Evolutionary conservation across 192 early-diverging fungal species (phyloP), one percentile per base, ranked within the genome.

Genomic region (Bifiguratus adelaidae): DNA sequence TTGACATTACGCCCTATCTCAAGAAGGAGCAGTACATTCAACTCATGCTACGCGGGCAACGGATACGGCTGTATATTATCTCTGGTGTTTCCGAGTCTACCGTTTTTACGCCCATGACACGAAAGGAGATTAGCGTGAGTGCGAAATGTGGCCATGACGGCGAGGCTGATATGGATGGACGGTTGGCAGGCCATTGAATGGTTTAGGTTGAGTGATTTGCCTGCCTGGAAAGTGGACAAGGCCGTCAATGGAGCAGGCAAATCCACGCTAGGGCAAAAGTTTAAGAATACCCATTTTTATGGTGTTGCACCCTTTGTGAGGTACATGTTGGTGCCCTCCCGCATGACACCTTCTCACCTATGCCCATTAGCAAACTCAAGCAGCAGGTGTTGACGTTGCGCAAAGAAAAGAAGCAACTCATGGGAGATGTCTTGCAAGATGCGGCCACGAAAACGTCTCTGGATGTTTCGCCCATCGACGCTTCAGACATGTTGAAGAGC

Each of bases 111-210:
- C 84, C 95, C 4, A 79, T 77, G 36, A 90, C 88, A 6, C 70
- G 93, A 44, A 94, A 95, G 60, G 95, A 98, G 59, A 97, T 98
- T 59, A 92, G 95, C 60, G 85, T 86, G 73, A 46, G 58, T 59
- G 38, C 5, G 13, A 30, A 44, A 12, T 32, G 36, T 38, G 71
- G 73, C 64, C 70, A 70, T n/a, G n/a, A n/a, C n/a, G n/a, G n/a
- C n/a, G n/a, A n/a, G n/a, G n/a, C n/a, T n/a, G n/a, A n/a, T n/a
- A n/a, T n/a, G n/a, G n/a, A n/a, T n/a, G n/a, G n/a, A n/a, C n/a
- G n/a, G n/a, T n/a, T n/a, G n/a, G n/a, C n/a, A n/a, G n/a, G n/a
- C n/a, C n/a, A 74, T 86, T 16, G 71, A 73, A 54, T 86, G 84
- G 84, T 76, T 81, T 50, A 60, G 60, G 44, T 62, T 86, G 4